Evolutionary conservation across 2,329 filamentous ascomycete genomes (phyloP), one percentile per base, ranked within the genome.

Genomic region (Talaromyces marneffei): DNA sequence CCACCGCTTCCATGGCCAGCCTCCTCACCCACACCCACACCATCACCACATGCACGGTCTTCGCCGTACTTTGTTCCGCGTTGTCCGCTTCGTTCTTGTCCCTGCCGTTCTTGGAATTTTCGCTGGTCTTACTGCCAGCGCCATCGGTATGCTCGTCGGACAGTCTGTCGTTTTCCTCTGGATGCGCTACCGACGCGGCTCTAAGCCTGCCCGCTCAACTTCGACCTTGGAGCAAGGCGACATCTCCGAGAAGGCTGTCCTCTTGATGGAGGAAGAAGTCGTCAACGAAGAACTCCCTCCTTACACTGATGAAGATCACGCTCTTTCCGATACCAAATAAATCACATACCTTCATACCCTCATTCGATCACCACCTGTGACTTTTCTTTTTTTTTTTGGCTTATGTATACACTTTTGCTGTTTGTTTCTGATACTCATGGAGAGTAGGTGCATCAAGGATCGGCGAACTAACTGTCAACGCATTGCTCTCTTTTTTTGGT

Each of bases 61-160:
- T 65, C 68, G 74, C 16, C 75, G 72, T 62, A 73, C 75, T n/a
- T 67, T 76, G 63, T 72, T 72, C 59, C 74, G 71, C 25, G 69
- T 77, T 20, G 66, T 80, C 25, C 76, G 74, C 44, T 75, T 78
- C 64, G 75, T 80, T 33, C 65, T 80, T 52, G 69, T 81, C 53
- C 79, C 78, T 3, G 76, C 77, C 31, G 65, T 78, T n/a, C 66
- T 80, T 5, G 79, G 79, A 44, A 71, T 80, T 33, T 68, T 78
- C 27, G 77, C 78, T 29, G 78, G 78, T 61, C 66, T 81, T 59
- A 71, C 74, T 46, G 78, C 78, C 29, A 78, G 75, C 62, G 76
- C 75, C 9, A 65, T 81, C 46, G 79, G 78, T 52, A 78, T 80
- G 75, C 67, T 81, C n/a, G 70, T 80, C 48, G 78, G 78, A 31